phyloP scores from a whole-genome alignment of 805 yeast genomes.

The Kregervanrija delftensis region DNA sequence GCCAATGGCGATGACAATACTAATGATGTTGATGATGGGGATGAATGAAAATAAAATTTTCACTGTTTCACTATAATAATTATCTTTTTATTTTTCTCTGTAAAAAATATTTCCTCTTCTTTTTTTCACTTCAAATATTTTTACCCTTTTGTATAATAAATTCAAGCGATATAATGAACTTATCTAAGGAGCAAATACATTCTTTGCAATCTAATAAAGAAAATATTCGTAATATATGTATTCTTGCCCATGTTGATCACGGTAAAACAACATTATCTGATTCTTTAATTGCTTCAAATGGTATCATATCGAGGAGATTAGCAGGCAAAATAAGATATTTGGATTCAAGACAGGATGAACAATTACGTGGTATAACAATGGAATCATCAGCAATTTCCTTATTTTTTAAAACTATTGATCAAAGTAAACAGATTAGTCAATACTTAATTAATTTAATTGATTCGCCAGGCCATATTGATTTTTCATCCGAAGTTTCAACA shows the following conservation, averaged over 20 bases:
- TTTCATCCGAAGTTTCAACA: constrained; percentile 91
- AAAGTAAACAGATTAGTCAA: constrained; percentile 46
- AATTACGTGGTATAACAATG: constrained; percentile 94
- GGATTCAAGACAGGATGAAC: constrained; percentile 95
- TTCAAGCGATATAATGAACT: neutral
- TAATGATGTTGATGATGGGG: constrained; percentile 7
- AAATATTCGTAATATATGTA: constrained; percentile 82
- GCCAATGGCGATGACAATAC: constrained; percentile 15
- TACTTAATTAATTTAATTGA: constrained; percentile 87
- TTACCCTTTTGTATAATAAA: too few species aligned
- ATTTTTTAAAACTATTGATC: constrained; percentile 64
- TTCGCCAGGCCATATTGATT: constrained; percentile 99
- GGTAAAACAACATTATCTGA: constrained; percentile 96
- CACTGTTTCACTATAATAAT: too few species aligned
- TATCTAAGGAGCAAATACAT: constrained; percentile 32
- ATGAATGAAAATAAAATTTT: neutral
- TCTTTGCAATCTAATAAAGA: constrained; percentile 63
- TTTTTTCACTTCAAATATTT: too few species aligned
- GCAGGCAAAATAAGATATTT: constrained; percentile 93
- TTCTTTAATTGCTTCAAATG: constrained; percentile 87
- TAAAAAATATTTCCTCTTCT: too few species aligned
- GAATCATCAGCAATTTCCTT: constrained; percentile 92
- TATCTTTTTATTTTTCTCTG: too few species aligned
- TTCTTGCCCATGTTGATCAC: constrained; percentile 96
- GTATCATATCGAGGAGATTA: constrained; percentile 87